Conservation (phyloP, 2,329 filamentous ascomycete species). For the Talaromyces sp. region DNA sequence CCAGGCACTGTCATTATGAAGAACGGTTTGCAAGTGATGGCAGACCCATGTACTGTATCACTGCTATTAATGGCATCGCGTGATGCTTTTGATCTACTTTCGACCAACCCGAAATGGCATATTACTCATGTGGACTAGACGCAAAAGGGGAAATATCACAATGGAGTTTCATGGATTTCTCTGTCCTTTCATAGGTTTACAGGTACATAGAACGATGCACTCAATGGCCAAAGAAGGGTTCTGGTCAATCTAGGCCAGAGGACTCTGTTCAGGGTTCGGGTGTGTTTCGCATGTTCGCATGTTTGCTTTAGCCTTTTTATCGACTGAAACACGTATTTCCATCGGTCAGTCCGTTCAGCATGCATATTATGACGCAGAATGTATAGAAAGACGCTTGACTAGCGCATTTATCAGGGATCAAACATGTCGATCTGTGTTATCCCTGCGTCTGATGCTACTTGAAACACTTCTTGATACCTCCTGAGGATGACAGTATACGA, state of each 20-base stretch:
- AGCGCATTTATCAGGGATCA: not conserved
- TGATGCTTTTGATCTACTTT: not conserved
- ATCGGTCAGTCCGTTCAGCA: not conserved
- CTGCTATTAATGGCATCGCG: not conserved
- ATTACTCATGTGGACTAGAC: not conserved
- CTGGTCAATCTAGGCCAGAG: not conserved
- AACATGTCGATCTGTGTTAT: not conserved
- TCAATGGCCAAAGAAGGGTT: not conserved
- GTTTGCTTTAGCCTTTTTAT: not conserved
- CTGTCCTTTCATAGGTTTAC: no score
- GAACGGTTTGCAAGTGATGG: not conserved
- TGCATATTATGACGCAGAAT: not conserved
- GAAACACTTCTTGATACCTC: not conserved
- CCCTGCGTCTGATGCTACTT: not conserved
- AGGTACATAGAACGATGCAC: not conserved
- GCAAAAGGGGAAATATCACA: not conserved
- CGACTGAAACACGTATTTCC: not conserved
- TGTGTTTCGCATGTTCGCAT: not conserved
- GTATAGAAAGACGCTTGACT: not conserved
- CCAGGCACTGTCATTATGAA: not conserved
- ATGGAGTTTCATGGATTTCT: not conserved
- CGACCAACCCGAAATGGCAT: not conserved
- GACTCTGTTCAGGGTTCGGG: not conserved
- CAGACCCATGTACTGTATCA: not conserved
- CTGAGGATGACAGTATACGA: not conserved